phyloP scores from a whole-genome alignment of 768 basidiomycete species.

The Hemileccinum rubropunctum region DNA sequence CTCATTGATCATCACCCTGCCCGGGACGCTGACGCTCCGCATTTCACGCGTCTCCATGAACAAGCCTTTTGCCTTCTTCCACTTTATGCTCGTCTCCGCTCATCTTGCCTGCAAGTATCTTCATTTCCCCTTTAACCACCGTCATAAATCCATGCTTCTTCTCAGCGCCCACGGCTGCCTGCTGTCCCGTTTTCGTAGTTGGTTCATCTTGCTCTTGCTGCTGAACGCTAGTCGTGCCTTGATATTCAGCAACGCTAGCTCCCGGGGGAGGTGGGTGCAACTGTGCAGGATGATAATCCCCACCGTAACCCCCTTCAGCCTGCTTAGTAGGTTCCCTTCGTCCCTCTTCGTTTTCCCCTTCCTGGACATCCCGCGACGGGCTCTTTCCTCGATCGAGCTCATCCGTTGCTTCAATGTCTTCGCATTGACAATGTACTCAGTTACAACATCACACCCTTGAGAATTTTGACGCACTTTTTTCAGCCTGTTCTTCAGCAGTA shows the following conservation, averaged over 20 bases:
- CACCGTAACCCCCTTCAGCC: constrained; percentile 8
- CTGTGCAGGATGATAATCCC: constrained; percentile 27
- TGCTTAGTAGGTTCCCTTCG: not conserved
- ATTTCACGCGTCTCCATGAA: constrained; percentile 25
- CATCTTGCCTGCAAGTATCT: constrained; percentile 30
- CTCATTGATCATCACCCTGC: not conserved
- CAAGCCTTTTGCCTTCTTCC: constrained; percentile 25
- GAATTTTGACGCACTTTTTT: constrained; percentile 11
- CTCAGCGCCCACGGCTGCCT: constrained; percentile 1
- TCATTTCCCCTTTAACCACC: constrained; percentile 34
- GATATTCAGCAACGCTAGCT: constrained; percentile 14
- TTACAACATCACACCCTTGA: not conserved
- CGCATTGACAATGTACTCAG: not conserved
- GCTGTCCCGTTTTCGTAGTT: not conserved
- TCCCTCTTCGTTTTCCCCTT: constrained; percentile 2
- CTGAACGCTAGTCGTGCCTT: not conserved
- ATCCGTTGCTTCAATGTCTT: not conserved
- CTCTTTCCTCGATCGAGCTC: not conserved
- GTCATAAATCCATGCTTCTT: constrained; percentile 29
- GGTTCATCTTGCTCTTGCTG: not conserved
- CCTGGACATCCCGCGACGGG: not conserved
- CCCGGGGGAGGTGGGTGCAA: constrained; percentile 27
- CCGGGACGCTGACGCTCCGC: not conserved
- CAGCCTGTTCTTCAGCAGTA: not conserved
- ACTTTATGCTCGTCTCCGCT: constrained; percentile 28